phyloP scores from a whole-genome alignment of 2,329 filamentous ascomycete species.

The Apiospora marii region DNA sequence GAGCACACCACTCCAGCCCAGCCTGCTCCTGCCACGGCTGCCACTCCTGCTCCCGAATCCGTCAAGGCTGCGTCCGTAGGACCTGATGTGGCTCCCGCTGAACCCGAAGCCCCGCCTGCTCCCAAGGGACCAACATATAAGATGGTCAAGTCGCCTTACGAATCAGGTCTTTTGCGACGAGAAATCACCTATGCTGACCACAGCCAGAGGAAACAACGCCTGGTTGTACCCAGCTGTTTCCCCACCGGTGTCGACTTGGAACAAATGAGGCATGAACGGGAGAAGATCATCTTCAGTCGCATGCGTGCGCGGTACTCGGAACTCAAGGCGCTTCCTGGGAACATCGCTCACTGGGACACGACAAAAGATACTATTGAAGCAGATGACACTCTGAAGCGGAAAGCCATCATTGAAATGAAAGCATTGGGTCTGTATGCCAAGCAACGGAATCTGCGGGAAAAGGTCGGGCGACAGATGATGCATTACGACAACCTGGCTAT shows the following conservation, averaged over 20 bases:
- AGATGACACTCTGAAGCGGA: slow-evolving; percentile 85
- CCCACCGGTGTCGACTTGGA: slow-evolving; percentile 89
- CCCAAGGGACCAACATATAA: slow-evolving; percentile 67
- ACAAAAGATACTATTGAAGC: slow-evolving; percentile 71
- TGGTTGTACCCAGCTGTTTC: slow-evolving; percentile 86
- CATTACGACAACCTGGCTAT: slow-evolving; percentile 96
- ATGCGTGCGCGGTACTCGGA: slow-evolving; percentile 86
- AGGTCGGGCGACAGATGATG: slow-evolving; percentile 90
- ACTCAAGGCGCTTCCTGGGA: slow-evolving; percentile 83
- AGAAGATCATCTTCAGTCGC: slow-evolving; percentile 88
- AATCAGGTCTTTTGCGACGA: slow-evolving; percentile 57
- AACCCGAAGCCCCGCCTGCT: slow-evolving; percentile 40
- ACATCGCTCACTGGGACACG: slow-evolving; percentile 86
- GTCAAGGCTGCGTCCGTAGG: slow-evolving; percentile 44
- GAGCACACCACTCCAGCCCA: slow-evolving; percentile 55
- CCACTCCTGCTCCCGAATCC: slow-evolving; percentile 44
- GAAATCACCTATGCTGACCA: slow-evolving; percentile 84
- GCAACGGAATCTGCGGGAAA: slow-evolving; percentile 84
- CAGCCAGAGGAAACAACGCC: slow-evolving; percentile 75
- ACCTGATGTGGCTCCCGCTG: slow-evolving; percentile 39
- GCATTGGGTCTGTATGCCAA: slow-evolving; percentile 86
- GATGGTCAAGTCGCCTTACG: slow-evolving; percentile 78
- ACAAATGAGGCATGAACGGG: slow-evolving; percentile 83
- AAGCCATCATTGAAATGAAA: slow-evolving; percentile 95
- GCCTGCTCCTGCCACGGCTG: slow-evolving; percentile 50